Evolutionary conservation across 2,329 filamentous ascomycete species (phyloP), one percentile per base, ranked within the genome.

Genomic region (Pleoardoris graminearum): DNA sequence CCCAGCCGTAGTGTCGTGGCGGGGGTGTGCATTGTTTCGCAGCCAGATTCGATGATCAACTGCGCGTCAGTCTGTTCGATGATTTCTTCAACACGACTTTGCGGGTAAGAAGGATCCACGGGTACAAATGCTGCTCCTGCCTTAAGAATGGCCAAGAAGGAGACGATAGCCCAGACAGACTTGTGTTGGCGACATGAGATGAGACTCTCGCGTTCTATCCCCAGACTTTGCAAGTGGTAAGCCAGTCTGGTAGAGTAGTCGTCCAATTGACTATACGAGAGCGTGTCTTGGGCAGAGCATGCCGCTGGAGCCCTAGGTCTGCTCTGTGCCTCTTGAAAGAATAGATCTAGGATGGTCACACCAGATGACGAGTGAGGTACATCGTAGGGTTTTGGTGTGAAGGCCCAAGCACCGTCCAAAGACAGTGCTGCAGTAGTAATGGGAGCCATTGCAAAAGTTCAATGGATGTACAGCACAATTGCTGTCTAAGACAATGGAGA

Each of bases 91-190:
- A 48, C 27, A 6, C 74, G 68, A 16, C 56, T 62, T 1, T 57
- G 52, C 12, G 47, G 35, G 11, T 49, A 37, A 4, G 22, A 3
- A 68, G 63, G 47, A 23, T 49, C 47, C 10, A 51, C 10, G n/a
- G 16, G 17, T 55, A 72, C 77, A 72, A 71, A 75, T 5, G 71
- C 73, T 30, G 63, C 71, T 1, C 76, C 76, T n/a, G 75, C 69
- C 53, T 77, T 77, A 44, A 77, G 53, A 7, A 62, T 68, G 37
- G 67, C 76, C 14, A 78, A 57, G 21, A 77, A 71, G 21, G 75
- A 63, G 23, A 76, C 63, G 19, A 62, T 29, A 6, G 57, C 53
- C 45, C 51, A 59, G 21, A 21, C 22, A 8, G 54, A 59, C 43
- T 68, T 68, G 16, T 66, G 54, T 32, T 55, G 55, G 23, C 36